A percentile compares a stretch with the other conserved stretches of the same genome.
Evolutionary conservation across 1,139 yeast species (phyloP).

Genomic region (Yarrowia galli): DNA sequence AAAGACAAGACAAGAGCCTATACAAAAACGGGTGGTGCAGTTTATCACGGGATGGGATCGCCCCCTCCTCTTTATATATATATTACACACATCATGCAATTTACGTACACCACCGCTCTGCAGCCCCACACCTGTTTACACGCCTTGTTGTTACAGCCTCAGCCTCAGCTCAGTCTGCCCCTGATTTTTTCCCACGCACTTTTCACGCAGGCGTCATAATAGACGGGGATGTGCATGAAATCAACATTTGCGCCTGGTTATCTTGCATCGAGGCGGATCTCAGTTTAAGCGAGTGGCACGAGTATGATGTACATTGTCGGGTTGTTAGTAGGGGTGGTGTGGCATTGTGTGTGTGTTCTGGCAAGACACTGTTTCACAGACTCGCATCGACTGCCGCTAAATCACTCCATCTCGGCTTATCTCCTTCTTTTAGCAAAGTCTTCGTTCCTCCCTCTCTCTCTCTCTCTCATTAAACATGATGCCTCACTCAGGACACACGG

Average conservation of each 20-base stretch:
- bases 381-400: neutral
- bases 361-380: neutral
- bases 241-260: slow-evolving; percentile 22
- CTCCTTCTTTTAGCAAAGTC: neutral
- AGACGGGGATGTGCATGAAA: neutral
- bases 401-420: neutral
- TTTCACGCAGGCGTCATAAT: neutral
- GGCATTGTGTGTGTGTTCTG: too few species aligned
- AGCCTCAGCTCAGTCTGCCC: too few species aligned
- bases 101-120: too few species aligned
- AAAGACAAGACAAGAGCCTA: neutral
- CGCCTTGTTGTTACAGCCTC: neutral
- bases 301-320: too few species aligned
- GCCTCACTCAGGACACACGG: slow-evolving; percentile 9
- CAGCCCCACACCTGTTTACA: neutral
- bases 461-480: neutral
- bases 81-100: too few species aligned
- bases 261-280: slow-evolving; percentile 22
- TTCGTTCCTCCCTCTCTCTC: neutral
- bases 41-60: too few species aligned
- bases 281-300: neutral
- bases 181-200: neutral
- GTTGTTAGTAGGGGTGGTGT: neutral
- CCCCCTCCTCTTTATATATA: too few species aligned
- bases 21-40: neutral